phyloP scores from a whole-genome alignment of 106 monocot species.

The Hemerocallis citrina region DNA sequence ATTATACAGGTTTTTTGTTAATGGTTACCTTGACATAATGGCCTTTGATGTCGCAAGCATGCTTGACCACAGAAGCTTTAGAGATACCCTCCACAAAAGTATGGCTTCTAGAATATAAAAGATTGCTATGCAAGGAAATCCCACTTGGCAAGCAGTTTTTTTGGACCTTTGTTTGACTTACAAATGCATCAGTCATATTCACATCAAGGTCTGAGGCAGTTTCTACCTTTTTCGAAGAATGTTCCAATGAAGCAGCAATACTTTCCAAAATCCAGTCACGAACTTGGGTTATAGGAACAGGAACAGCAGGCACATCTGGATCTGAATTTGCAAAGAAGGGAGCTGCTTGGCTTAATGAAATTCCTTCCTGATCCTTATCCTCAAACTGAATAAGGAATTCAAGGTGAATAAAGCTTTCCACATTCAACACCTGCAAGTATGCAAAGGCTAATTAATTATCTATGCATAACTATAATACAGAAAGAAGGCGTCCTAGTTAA shows the following conservation, averaged over 20 bases:
- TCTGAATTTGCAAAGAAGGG: conserved; percentile 90
- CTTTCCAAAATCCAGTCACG: conserved; percentile 78
- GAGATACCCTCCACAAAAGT: conserved; percentile 92
- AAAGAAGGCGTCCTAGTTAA: too few relatives aligned
- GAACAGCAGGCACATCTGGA: conserved; percentile 72
- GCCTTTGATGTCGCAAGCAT: conserved; percentile 55
- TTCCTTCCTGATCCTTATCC: conserved; percentile 40
- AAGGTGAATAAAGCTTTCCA: conserved; percentile 77
- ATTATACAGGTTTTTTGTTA: too few relatives aligned
- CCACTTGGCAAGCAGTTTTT: too few relatives aligned
- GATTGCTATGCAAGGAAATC: too few relatives aligned
- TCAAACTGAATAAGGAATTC: conserved; percentile 72
- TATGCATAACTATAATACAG: too few relatives aligned
- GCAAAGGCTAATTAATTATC: neutral
- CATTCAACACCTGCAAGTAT: conserved; percentile 53
- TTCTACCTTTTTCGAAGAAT: conserved; percentile 44
- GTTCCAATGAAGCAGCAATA: conserved; percentile 59
- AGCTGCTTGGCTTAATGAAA: conserved; percentile 60
- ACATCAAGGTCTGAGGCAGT: conserved; percentile 60
- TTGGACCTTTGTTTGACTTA: conserved; percentile 31
- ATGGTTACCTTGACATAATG: conserved; percentile 75
- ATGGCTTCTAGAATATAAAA: conserved; percentile 37
- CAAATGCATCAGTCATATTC: conserved; percentile 50
- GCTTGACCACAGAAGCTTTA: conserved; percentile 81
- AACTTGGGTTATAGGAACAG: conserved; percentile 58